Conservation (phyloP, 1,139 yeast genomes). For the Sugiyamaella xylanicola region DNA sequence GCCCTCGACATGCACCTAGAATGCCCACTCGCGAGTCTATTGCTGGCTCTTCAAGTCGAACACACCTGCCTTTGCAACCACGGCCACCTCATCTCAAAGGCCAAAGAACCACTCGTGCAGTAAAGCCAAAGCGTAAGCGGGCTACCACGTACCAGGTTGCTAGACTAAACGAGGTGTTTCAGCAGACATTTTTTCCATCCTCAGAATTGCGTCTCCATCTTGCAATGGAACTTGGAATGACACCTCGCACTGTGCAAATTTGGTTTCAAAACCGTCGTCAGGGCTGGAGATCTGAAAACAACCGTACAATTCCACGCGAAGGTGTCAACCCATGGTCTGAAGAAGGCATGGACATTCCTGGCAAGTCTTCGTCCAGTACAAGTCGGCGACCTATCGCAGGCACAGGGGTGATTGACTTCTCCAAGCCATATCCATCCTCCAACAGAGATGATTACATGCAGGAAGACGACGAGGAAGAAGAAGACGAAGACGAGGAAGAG, state of each 20-base stretch:
- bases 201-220: conserved; percentile 41
- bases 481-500: conserved; percentile 22
- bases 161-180: conserved; percentile 41
- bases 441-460: conserved; percentile 2
- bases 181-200: conserved; percentile 44
- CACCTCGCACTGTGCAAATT: conserved; percentile 45
- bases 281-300: conserved; percentile 43
- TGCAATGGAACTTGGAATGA: conserved; percentile 45
- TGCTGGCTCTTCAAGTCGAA: not conserved
- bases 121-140: conserved; percentile 43
- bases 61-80: conserved; percentile 6
- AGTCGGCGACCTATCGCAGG: conserved; percentile 20
- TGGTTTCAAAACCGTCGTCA: conserved; percentile 47
- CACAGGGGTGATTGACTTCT: conserved; percentile 23
- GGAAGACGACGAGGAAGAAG: conserved; percentile 18
- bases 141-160: conserved; percentile 43
- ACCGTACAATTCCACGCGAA: conserved; percentile 36
- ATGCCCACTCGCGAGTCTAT: not conserved
- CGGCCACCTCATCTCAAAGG: conserved; percentile 14
- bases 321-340: conserved; percentile 18
- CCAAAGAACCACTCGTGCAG: conserved; percentile 5
- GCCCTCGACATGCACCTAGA: not conserved
- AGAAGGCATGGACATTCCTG: conserved; percentile 9
- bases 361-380: conserved; percentile 1
- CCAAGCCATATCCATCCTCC: conserved; percentile 9